Base-by-base conservation (phyloP, 768 basidiomycete genomes). In the Hemileccinum rubropunctum region DNA sequence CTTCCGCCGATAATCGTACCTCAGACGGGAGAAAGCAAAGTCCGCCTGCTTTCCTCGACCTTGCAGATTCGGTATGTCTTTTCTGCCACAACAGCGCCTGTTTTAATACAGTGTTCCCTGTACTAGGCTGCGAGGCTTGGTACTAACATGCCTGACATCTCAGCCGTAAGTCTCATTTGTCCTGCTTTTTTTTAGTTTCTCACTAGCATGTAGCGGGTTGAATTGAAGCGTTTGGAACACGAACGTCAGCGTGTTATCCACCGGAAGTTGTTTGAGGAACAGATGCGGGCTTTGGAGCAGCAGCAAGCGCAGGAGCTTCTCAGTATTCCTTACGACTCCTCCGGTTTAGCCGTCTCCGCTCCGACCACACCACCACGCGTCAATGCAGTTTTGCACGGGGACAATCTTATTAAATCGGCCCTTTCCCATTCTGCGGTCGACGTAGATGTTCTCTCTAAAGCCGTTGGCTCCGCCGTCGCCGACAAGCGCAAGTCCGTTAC, bases 281-380 rank as follows among this genome's bases (percentile, higher is more conserved):
- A 97, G 72, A 97, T 97, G 95, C 86, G 88, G 48, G 84, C 79
- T 47, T 80, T 98, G 56, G 94, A 98, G 72, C 86, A 88, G 56
- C 86, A 92, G 68, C 95, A 98, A 71, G 84, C 83, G 12, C 86
- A 88, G 57, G 90, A 93, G 65, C 78, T 93, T 34, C 82, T 94
- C 61, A 80, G 69, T 57, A 78, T 91, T 59, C 87, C 88, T 32
- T 81, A 79, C 63, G 86, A 88, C 53, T 55, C 78, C n/a, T 72
- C 72, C 53, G 75, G 75, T 60, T 68, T 93, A 41, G 91, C 93
- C 14, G 87, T 89, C 47, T 93, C 91, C 3, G 90, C 92, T 5
- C 91, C 90, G 15, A 95, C 91, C 9, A 90, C 91, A 1, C 89
- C 88, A 7, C 91, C 90, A 41, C 84, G 90, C 50, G 79, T 90